phyloP scores from a whole-genome alignment of 805 yeast genomes.

The Cyberlindnera maclurae region DNA sequence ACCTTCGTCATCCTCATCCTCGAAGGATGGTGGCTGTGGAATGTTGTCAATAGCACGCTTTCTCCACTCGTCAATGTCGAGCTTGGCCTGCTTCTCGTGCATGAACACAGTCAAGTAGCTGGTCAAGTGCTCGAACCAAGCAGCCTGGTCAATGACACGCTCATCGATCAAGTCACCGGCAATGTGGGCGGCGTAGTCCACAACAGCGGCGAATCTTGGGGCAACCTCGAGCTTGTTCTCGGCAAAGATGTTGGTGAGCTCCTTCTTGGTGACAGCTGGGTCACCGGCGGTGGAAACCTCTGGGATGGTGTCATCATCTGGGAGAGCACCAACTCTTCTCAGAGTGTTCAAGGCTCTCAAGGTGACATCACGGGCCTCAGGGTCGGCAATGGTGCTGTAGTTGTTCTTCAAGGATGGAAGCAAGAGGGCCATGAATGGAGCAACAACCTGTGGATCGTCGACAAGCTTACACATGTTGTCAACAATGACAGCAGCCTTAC shows the following conservation, averaged over 20 bases:
- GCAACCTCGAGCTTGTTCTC: slow-evolving; percentile 55
- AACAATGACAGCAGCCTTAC: slow-evolving; percentile 98
- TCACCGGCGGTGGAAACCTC: slow-evolving; percentile 99
- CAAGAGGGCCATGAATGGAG: slow-evolving; percentile 94
- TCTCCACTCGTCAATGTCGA: slow-evolving; percentile 88
- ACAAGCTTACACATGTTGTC: slow-evolving; percentile 99
- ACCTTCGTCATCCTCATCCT: slow-evolving; percentile 97
- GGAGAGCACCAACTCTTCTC: slow-evolving; percentile 97
- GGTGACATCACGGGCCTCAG: slow-evolving; percentile 99
- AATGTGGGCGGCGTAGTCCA: slow-evolving; percentile 85
- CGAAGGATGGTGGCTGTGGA: slow-evolving; percentile 92
- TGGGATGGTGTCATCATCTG: slow-evolving; percentile 84
- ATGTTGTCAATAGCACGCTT: slow-evolving; percentile 96
- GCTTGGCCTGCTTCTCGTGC: slow-evolving; percentile 89
- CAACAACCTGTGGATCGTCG: slow-evolving; percentile 99
- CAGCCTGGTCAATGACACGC: slow-evolving; percentile 85
- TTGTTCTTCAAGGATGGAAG: slow-evolving; percentile 95
- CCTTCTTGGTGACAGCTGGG: slow-evolving; percentile 74
- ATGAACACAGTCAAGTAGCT: slow-evolving; percentile 95
- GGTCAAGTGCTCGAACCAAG: slow-evolving; percentile 84
- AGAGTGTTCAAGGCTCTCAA: slow-evolving; percentile 94
- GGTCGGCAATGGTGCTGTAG: slow-evolving; percentile 97
- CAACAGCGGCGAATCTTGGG: slow-evolving; percentile 71
- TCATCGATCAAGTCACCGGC: slow-evolving; percentile 99
- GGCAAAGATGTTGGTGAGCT: slow-evolving; percentile 66